phyloP scores from a whole-genome alignment of 805 yeast species.

The Barnettozyma botsteinii region DNA sequence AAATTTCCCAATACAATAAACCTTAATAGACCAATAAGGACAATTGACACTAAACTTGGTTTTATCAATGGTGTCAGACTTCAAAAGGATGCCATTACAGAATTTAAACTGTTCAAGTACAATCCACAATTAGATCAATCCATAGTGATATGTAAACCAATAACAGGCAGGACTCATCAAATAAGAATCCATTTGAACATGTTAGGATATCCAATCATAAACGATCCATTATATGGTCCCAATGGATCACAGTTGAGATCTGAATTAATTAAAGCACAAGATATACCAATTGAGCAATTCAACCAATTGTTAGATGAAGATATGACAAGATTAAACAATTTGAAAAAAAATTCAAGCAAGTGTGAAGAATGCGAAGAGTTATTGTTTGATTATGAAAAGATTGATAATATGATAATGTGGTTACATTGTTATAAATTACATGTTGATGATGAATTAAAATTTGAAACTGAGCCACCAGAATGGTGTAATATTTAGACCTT shows the following conservation, averaged over 20 bases:
- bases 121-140: constrained; percentile 12
- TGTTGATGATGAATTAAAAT: constrained; percentile 13
- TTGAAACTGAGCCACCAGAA: constrained; percentile 17
- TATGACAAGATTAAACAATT: constrained; percentile 4
- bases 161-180: constrained; percentile 94
- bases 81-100: constrained; percentile 64
- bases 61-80: constrained; percentile 40
- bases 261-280: constrained; percentile 10
- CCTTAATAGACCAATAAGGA: constrained; percentile 61
- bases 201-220: constrained; percentile 81
- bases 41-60: constrained; percentile 70
- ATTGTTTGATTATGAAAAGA: constrained; percentile 12
- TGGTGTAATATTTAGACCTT: constrained; percentile 19
- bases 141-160: constrained; percentile 76
- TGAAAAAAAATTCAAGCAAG: constrained; percentile 31
- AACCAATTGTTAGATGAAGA: constrained; percentile 12
- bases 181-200: constrained; percentile 88
- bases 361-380: constrained; percentile 20
- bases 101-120: constrained; percentile 29
- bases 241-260: constrained; percentile 4
- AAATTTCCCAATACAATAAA: constrained; percentile 51
- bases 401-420: constrained; percentile 18
- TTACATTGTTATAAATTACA: constrained; percentile 21
- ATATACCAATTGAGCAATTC: constrained; percentile 12
- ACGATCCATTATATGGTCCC: constrained; percentile 68